These are phyloP conservation scores for Hymenoscyphus salicellus DNA, from an alignment of 2,329 filamentous ascomycete genomes.

Conservation along the genomic window DNA sequence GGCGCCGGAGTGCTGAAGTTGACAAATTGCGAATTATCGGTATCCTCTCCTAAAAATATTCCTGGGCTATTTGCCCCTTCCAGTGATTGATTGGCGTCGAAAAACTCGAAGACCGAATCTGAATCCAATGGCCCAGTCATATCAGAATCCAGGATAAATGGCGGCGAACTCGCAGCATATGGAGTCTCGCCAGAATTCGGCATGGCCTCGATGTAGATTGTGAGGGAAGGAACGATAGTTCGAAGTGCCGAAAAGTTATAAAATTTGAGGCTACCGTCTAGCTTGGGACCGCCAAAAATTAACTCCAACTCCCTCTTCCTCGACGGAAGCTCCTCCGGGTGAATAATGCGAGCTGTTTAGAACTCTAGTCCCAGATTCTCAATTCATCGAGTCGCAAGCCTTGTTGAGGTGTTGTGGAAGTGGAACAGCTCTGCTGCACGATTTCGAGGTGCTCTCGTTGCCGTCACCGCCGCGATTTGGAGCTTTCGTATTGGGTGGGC, in stretches of 20 bases:
- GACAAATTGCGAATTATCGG: conserved; percentile 28
- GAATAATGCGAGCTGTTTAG: neutral
- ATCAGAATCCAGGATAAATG: conserved; percentile 37
- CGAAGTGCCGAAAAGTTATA: neutral
- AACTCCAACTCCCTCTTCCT: neutral
- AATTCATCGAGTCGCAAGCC: neutral
- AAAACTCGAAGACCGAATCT: conserved; percentile 40
- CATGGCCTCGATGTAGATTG: conserved; percentile 22
- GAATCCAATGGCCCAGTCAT: conserved; percentile 36
- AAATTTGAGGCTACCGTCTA: neutral
- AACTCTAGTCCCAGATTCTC: neutral
- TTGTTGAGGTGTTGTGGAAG: neutral
- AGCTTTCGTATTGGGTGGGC: neutral
- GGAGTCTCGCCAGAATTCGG: conserved; percentile 29
- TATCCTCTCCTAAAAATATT: conserved; percentile 33
- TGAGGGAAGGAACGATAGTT: neutral
- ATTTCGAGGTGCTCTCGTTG: neutral
- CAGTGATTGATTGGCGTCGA: conserved; percentile 34
- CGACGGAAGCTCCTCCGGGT: neutral
- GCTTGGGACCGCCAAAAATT: neutral
- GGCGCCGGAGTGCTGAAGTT: conserved; percentile 30
- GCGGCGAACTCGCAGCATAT: conserved; percentile 35
- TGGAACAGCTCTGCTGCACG: neutral
- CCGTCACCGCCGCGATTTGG: neutral
- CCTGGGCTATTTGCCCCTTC: conserved; percentile 34